These are phyloP conservation scores for Linnemannia exigua DNA, from an alignment of 192 early-diverging fungal genomes.

Conservation along the genomic window DNA sequence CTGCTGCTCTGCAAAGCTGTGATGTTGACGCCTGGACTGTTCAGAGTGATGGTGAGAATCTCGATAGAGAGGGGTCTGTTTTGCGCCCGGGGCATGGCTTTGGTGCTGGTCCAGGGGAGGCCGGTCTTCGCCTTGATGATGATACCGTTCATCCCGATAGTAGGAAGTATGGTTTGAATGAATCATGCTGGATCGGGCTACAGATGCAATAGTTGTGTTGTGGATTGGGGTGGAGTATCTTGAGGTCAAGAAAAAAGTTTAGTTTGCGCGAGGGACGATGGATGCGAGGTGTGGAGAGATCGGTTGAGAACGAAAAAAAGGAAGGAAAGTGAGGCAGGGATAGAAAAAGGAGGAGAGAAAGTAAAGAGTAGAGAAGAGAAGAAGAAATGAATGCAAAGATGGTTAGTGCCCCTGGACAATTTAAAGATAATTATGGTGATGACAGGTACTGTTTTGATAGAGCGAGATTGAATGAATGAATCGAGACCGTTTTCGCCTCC, in stretches of 20 bases:
- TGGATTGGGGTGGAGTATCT: neutral
- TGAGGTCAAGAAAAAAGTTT: neutral
- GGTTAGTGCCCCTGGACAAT: neutral
- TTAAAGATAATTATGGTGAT: neutral
- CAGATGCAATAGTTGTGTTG: neutral
- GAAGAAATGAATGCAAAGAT: neutral
- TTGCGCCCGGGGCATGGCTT: neutral
- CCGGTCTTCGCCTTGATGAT: neutral
- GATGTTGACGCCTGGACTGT: slow-evolving; percentile 11
- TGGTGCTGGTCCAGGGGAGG: neutral
- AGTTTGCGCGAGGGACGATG: neutral
- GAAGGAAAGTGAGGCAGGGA: neutral
- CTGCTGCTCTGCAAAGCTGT: neutral
- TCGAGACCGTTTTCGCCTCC: neutral
- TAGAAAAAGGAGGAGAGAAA: neutral
- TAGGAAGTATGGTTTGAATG: neutral
- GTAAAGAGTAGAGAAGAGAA: neutral
- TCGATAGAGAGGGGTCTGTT: neutral
- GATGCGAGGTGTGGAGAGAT: neutral
- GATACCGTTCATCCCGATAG: neutral
- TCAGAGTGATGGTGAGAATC: slow-evolving; percentile 1
- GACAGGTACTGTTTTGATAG: neutral
- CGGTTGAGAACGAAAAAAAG: neutral
- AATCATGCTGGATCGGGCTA: neutral
- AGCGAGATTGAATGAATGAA: neutral